Percentiles rank a stretch among this genome's conserved stretches.
Conservation (phyloP, 495 filamentous ascomycete species). For the Rostrohypoxylon terebratum region DNA sequence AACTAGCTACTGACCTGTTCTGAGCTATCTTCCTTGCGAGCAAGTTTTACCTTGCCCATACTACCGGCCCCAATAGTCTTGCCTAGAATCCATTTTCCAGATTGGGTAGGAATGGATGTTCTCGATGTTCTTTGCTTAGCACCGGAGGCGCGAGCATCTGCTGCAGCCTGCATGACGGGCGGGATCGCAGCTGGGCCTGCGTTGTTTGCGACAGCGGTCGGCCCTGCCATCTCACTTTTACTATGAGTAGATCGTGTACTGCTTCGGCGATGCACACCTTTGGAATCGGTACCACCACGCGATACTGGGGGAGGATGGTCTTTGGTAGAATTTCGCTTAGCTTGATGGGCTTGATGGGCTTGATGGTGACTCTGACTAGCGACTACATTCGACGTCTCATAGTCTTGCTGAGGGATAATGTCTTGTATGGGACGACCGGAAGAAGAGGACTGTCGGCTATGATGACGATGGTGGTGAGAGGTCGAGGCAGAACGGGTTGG, state of each 20-base stretch:
- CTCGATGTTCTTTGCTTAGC: slow-evolving; percentile 70
- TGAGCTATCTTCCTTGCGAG: slow-evolving; percentile 80
- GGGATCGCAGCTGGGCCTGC: slow-evolving; percentile 60
- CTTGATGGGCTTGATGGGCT: slow-evolving; percentile 50
- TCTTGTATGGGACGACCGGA: slow-evolving; percentile 54
- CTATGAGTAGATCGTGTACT: slow-evolving; percentile 50
- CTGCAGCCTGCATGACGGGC: slow-evolving; percentile 56
- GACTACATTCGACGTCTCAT: slow-evolving; percentile 57
- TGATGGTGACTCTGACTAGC: slow-evolving; percentile 49
- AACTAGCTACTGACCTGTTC: slow-evolving; percentile 72
- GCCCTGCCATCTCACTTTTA: slow-evolving; percentile 64
- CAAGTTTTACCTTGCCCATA: slow-evolving; percentile 96
- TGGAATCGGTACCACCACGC: slow-evolving; percentile 55
- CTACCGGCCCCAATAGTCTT: slow-evolving; percentile 98
- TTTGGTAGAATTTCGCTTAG: slow-evolving; percentile 56
- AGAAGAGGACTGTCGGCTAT: slow-evolving; percentile 49
- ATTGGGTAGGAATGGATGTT: slow-evolving; percentile 83
- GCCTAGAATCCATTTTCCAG: slow-evolving; percentile 90
- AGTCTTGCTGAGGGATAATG: slow-evolving; percentile 52
- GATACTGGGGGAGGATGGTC: slow-evolving; percentile 54
- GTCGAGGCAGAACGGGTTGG: slow-evolving; percentile 48
- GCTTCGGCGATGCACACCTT: slow-evolving; percentile 59
- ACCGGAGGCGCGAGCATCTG: slow-evolving; percentile 58
- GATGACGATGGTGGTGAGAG: slow-evolving; percentile 50
- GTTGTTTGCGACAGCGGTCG: slow-evolving; percentile 60